Evolutionary conservation across 345 rosid genomes (phyloP).

Genomic region (Erodium maritimum): DNA sequence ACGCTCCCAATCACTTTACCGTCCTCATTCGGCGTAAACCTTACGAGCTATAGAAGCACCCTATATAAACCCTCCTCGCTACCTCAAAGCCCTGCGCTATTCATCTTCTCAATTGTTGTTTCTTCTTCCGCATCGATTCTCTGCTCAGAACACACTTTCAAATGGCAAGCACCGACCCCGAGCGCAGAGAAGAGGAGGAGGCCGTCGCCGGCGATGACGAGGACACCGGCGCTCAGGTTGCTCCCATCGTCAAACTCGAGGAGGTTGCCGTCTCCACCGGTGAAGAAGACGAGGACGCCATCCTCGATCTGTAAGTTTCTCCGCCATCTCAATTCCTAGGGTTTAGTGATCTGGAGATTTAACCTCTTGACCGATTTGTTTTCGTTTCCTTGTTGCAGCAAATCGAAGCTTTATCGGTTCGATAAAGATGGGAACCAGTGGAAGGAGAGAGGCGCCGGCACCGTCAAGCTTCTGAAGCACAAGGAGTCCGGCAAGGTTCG

Average conservation of each 20-base stretch:
- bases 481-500: slow-evolving; percentile 55
- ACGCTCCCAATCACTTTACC: no score
- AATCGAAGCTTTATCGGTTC: slow-evolving; percentile 59
- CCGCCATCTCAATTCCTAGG: background rate
- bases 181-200: slow-evolving; percentile 47
- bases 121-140: no score
- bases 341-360: background rate
- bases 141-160: no score
- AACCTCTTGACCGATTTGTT: background rate
- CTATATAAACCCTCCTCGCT: no score
- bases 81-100: no score
- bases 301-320: slow-evolving; percentile 58
- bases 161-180: slow-evolving; percentile 58
- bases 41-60: no score
- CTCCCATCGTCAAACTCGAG: slow-evolving; percentile 74
- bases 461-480: slow-evolving; percentile 63
- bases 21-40: no score
- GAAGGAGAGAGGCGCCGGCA: slow-evolving; percentile 72
- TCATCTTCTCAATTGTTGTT: no score
- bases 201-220: slow-evolving; percentile 67
- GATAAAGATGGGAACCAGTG: slow-evolving; percentile 60
- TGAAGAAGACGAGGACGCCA: slow-evolving; percentile 70
- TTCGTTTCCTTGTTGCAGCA: slow-evolving; percentile 23
- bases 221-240: slow-evolving; percentile 89
- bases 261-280: slow-evolving; percentile 81